phyloP scores from a whole-genome alignment of 1,284 basidiomycete species.

The Cutaneotrichosporon cavernicola region DNA sequence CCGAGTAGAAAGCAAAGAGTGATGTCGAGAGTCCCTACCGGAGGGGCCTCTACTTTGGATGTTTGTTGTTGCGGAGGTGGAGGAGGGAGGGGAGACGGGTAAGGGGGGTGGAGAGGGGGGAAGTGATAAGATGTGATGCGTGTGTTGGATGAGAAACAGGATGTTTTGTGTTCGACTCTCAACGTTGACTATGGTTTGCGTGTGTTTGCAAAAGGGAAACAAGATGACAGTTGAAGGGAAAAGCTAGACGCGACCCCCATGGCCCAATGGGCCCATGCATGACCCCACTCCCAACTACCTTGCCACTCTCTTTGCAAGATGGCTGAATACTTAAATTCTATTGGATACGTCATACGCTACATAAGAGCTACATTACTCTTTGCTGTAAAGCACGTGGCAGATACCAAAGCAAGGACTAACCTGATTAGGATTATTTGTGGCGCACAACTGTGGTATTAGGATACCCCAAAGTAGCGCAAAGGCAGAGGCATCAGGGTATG shows the following conservation, averaged over 20 bases:
- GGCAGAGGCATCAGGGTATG: not conserved
- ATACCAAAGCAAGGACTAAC: not conserved
- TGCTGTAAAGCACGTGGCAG: not conserved
- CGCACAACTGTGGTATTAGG: too few species aligned
- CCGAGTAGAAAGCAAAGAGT: not conserved
- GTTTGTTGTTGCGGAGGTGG: not conserved
- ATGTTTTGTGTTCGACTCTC: slow-evolving; percentile 2
- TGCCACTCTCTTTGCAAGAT: not conserved
- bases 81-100: not conserved
- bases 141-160: not conserved
- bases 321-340: not conserved
- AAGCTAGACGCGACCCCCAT: not conserved
- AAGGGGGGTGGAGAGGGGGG: not conserved
- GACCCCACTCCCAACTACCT: not conserved
- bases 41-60: not conserved
- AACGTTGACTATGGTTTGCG: not conserved
- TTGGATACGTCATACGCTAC: not conserved
- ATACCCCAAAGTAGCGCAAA: too few species aligned
- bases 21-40: slow-evolving; percentile 3
- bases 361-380: not conserved
- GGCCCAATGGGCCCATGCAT: too few species aligned
- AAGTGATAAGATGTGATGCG: not conserved
- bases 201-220: not conserved
- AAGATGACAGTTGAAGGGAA: slow-evolving; percentile 3
- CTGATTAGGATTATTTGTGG: not conserved